Percentiles rank a stretch among this genome's conserved stretches.
Conservation (phyloP, 495 filamentous ascomycete genomes). For the Jackrogersella multiformis region DNA sequence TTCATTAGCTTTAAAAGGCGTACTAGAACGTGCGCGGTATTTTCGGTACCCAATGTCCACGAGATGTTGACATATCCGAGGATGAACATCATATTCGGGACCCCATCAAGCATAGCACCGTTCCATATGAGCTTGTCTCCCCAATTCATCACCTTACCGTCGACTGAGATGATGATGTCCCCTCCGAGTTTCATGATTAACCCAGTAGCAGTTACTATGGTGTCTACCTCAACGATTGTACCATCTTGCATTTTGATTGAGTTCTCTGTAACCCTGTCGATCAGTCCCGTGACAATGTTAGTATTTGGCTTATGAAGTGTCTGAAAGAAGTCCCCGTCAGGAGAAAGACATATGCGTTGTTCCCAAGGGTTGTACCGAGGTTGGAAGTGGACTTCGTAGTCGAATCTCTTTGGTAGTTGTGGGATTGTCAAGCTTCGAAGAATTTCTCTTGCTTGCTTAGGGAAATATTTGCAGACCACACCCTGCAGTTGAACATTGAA, state of each 20-base stretch:
- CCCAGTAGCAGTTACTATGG: slow-evolving; percentile 80
- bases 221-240: slow-evolving; percentile 68
- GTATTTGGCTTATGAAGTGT: slow-evolving; percentile 65
- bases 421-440: slow-evolving; percentile 52
- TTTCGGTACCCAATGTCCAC: slow-evolving; percentile 70
- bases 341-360: slow-evolving; percentile 76
- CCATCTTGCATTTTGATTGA: slow-evolving; percentile 68
- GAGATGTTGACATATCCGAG: slow-evolving; percentile 67
- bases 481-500: slow-evolving; percentile 42
- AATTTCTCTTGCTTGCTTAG: slow-evolving; percentile 57
- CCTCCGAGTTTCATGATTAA: slow-evolving; percentile 66
- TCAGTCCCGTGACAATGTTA: slow-evolving; percentile 72
- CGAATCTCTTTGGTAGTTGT: slow-evolving; percentile 64
- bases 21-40: slow-evolving; percentile 57
- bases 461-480: slow-evolving; percentile 66
- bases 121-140: slow-evolving; percentile 64
- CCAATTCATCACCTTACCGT: slow-evolving; percentile 61
- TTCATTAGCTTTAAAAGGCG: slow-evolving; percentile 42
- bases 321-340: slow-evolving; percentile 77
- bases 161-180: slow-evolving; percentile 60
- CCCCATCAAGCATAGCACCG: slow-evolving; percentile 66
- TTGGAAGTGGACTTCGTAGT: slow-evolving; percentile 73
- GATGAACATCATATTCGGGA: slow-evolving; percentile 65
- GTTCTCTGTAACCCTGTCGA: slow-evolving; percentile 68
- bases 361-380: slow-evolving; percentile 78